A percentile compares a stretch with the other conserved stretches of the same genome.
Evolutionary conservation across 2,329 filamentous ascomycete species (phyloP).

Genomic region (Periglandula ipomoeae): DNA sequence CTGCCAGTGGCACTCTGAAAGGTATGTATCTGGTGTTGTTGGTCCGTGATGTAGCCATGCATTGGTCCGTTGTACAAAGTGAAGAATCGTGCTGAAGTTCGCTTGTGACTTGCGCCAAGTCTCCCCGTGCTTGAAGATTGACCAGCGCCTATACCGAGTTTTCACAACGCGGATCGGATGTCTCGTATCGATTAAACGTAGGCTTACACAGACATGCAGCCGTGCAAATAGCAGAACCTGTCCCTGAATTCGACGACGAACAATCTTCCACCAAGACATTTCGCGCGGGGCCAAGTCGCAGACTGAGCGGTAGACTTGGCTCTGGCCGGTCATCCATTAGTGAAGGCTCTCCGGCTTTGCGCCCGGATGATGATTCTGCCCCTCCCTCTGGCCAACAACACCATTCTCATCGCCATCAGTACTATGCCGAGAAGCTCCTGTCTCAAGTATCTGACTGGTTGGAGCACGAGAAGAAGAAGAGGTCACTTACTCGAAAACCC

Average conservation of each 20-base stretch:
- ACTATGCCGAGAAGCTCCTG: constrained; percentile 49
- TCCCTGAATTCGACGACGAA: constrained; percentile 26
- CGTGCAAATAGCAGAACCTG: constrained; percentile 50
- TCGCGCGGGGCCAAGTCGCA: constrained; percentile 22
- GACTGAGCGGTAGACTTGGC: constrained; percentile 24
- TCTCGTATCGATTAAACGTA: neutral
- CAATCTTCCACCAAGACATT: constrained; percentile 21
- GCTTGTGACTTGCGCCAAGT: neutral
- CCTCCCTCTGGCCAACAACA: constrained; percentile 16
- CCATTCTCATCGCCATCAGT: constrained; percentile 24
- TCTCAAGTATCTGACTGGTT: constrained; percentile 78
- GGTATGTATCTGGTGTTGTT: constrained; percentile 20
- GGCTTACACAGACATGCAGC: constrained; percentile 25
- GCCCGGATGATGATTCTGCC: constrained; percentile 19
- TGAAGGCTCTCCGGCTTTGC: constrained; percentile 20
- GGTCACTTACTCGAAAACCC: constrained; percentile 33
- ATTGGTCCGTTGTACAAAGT: neutral
- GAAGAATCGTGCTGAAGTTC: neutral
- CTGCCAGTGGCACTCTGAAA: constrained; percentile 31
- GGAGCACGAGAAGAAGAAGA: constrained; percentile 64
- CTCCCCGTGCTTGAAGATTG: neutral
- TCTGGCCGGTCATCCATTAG: constrained; percentile 38
- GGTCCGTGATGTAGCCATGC: neutral
- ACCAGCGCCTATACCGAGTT: neutral
- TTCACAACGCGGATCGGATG: neutral